phyloP scores from a whole-genome alignment of 2,329 filamentous ascomycete genomes.

The Dothideomycetes sp. region DNA sequence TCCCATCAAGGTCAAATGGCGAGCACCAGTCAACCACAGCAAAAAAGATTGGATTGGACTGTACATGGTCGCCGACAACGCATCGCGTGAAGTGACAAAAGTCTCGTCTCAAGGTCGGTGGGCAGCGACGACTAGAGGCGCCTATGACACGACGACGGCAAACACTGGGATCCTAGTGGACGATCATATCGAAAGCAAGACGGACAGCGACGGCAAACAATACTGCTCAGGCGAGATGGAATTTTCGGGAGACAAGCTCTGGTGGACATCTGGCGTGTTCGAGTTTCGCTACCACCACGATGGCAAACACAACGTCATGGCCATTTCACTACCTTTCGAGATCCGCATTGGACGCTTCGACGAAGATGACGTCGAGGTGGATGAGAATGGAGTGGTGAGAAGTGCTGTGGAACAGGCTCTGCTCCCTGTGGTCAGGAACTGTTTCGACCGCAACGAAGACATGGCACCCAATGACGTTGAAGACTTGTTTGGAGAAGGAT shows the following conservation, averaged over 20 bases:
- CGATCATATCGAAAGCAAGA: constrained; percentile 46
- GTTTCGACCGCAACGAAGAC: constrained; percentile 82
- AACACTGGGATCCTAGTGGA: constrained; percentile 66
- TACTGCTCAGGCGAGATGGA: constrained; percentile 69
- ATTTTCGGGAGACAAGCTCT: constrained; percentile 87
- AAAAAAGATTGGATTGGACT: constrained; percentile 92
- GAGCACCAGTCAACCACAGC: constrained; percentile 74
- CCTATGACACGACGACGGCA: constrained; percentile 63
- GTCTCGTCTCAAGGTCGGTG: constrained; percentile 81
- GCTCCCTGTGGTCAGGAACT: constrained; percentile 77
- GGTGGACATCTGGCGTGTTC: constrained; percentile 94
- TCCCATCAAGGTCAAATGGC: constrained; percentile 84
- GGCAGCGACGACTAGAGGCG: constrained; percentile 66
- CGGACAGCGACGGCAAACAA: constrained; percentile 36
- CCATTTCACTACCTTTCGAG: constrained; percentile 87
- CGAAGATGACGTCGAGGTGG: constrained; percentile 54
- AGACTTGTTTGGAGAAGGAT: constrained; percentile 73
- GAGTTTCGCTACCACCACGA: constrained; percentile 96
- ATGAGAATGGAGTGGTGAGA: constrained; percentile 51
- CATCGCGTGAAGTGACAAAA: constrained; percentile 71
- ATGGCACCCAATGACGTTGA: constrained; percentile 72
- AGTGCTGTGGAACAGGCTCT: constrained; percentile 64
- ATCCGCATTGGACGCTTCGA: constrained; percentile 74
- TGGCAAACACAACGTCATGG: constrained; percentile 85
- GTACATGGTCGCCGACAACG: constrained; percentile 92